phyloP scores from a whole-genome alignment of 768 basidiomycete species.

The Boletus huronensis region DNA sequence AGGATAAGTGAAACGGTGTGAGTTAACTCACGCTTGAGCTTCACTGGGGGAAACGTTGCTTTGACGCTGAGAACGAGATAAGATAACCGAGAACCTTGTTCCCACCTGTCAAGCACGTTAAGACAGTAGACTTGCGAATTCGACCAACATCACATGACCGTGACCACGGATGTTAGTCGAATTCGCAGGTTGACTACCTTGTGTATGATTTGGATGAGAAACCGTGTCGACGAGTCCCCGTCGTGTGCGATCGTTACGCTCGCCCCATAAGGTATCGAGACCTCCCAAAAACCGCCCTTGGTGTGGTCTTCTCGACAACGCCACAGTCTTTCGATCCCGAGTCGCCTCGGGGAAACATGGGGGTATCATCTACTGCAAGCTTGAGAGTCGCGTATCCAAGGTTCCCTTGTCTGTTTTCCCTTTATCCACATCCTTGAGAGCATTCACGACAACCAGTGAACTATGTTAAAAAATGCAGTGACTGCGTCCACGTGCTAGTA shows the following conservation, averaged over 20 bases:
- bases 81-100: slow-evolving; percentile 1
- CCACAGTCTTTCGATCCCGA: too few relatives aligned
- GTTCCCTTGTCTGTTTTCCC: background rate
- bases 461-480: background rate
- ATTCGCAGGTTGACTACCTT: too few relatives aligned
- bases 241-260: background rate
- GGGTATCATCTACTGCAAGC: background rate
- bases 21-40: slow-evolving; percentile 6
- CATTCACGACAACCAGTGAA: background rate
- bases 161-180: too few relatives aligned
- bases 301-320: background rate
- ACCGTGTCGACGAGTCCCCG: background rate
- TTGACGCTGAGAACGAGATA: slow-evolving; percentile 10
- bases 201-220: background rate
- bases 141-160: too few relatives aligned
- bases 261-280: background rate
- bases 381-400: background rate
- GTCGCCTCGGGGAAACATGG: background rate
- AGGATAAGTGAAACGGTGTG: background rate
- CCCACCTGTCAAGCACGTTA: background rate
- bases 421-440: background rate
- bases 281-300: background rate
- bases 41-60: background rate
- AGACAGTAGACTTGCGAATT: too few relatives aligned
- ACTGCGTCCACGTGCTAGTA: background rate